These are phyloP conservation scores for Pseudogymnoascus sp. DNA, from an alignment of 2,329 filamentous ascomycete genomes.

Conservation along the genomic window DNA sequence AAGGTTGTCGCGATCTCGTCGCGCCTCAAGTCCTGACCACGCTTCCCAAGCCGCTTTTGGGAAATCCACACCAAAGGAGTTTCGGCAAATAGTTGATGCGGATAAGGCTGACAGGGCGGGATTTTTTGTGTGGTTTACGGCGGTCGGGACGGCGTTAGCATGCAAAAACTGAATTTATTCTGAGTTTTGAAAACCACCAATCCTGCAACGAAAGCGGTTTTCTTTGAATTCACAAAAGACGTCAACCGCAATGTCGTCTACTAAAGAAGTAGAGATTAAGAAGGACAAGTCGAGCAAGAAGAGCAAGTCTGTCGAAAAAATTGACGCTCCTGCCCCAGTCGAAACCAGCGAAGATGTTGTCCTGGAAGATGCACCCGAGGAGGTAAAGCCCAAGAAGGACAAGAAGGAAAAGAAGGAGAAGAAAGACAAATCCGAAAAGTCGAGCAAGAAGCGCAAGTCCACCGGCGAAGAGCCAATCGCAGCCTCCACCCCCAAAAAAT, in stretches of 20 bases:
- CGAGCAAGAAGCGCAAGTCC: constrained; percentile 40
- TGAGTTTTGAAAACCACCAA: neutral
- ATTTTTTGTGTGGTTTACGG: neutral
- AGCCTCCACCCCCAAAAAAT: neutral
- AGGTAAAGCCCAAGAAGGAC: constrained; percentile 14
- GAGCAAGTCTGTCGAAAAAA: constrained; percentile 20
- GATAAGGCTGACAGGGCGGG: constrained; percentile 4
- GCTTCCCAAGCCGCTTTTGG: neutral
- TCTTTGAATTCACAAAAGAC: neutral
- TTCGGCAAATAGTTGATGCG: constrained; percentile 1
- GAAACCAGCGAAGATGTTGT: neutral
- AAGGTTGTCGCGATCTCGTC: neutral
- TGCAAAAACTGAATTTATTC: constrained; percentile 6
- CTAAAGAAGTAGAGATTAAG: constrained; percentile 11
- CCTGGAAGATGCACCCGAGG: neutral
- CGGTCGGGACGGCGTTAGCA: neutral
- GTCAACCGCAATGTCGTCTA: constrained; percentile 2
- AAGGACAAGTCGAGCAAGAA: constrained; percentile 20
- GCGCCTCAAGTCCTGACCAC: neutral
- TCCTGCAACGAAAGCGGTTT: neutral
- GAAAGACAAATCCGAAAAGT: constrained; percentile 27
- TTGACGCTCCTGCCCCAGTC: constrained; percentile 11
- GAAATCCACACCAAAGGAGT: neutral
- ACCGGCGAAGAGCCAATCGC: constrained; percentile 26
- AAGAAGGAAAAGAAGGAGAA: constrained; percentile 16